Percentiles rank a stretch among this genome's conserved stretches.
Evolutionary conservation across 257 asterid genomes (phyloP).

Genomic region (Osmanthus fragrans): DNA sequence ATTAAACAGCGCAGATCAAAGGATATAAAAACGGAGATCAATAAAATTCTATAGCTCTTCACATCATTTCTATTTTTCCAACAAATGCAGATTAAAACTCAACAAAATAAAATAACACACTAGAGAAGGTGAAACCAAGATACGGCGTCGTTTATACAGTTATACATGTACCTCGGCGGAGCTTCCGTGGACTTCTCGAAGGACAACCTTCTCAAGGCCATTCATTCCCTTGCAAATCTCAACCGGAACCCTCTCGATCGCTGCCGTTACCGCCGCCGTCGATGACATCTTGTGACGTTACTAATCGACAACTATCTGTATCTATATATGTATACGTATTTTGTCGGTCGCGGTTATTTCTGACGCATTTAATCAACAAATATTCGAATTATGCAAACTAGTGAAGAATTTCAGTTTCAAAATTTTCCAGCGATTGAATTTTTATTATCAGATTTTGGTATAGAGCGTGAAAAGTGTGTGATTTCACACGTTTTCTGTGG

Average conservation of each 20-base stretch:
- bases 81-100: background rate
- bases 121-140: constrained; percentile 6
- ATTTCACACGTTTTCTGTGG: background rate
- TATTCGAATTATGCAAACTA: background rate
- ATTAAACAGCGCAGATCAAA: constrained; percentile 32
- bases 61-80: background rate
- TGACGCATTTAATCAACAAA: background rate
- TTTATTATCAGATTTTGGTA: background rate
- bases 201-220: constrained; percentile 87
- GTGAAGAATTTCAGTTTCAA: background rate
- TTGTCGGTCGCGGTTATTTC: background rate
- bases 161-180: constrained; percentile 74
- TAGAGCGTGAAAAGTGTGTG: background rate
- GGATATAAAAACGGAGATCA: constrained; percentile 7
- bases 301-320: constrained; percentile 14
- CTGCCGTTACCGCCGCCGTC: constrained; percentile 28
- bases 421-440: background rate
- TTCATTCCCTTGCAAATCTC: constrained; percentile 70
- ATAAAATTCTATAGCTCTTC: background rate
- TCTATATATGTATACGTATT: background rate
- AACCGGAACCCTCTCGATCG: constrained; percentile 42
- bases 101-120: constrained; percentile 15
- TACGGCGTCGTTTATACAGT: background rate
- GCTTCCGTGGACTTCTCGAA: constrained; percentile 85
- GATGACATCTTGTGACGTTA: constrained; percentile 44